A percentile compares a stretch with the other conserved stretches of the same genome.
phyloP scores from a whole-genome alignment of 345 rosid species.

The Raphanus raphanistrum region DNA sequence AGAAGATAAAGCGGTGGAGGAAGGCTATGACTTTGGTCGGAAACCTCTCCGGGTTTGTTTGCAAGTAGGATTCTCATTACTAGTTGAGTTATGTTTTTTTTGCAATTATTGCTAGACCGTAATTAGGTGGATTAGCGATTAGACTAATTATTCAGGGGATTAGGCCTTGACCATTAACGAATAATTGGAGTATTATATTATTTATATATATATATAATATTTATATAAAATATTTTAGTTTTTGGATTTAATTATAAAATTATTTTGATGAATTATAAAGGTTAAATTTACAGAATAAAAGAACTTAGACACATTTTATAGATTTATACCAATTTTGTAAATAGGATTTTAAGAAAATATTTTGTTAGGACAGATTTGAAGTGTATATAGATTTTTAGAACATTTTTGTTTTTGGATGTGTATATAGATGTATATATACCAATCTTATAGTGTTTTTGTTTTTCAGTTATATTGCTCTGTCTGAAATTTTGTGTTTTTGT shows the following conservation, averaged over 20 bases:
- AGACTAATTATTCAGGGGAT: too few species aligned
- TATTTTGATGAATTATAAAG: not conserved
- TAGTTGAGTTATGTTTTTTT: not conserved
- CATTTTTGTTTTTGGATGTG: too few species aligned
- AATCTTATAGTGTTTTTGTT: not conserved
- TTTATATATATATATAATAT: too few species aligned
- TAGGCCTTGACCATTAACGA: too few species aligned
- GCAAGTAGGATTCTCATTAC: not conserved
- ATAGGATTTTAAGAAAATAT: not conserved
- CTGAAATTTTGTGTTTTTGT: not conserved
- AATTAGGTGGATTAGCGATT: not conserved
- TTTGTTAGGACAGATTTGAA: not conserved
- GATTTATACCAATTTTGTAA: not conserved
- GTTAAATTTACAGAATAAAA: not conserved
- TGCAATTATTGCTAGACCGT: not conserved
- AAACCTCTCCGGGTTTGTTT: conserved; percentile 41
- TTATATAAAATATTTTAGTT: not conserved
- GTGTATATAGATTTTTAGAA: too few species aligned
- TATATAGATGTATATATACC: too few species aligned
- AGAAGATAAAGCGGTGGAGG: conserved; percentile 42
- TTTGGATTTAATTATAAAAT: not conserved
- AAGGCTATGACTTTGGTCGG: conserved; percentile 48
- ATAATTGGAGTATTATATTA: not conserved
- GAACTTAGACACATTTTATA: not conserved
- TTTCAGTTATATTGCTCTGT: not conserved